A percentile compares a stretch with the other conserved stretches of the same genome.
Evolutionary conservation across 139 green algal species (phyloP).

Genomic region (Pleodorina starrii): DNA sequence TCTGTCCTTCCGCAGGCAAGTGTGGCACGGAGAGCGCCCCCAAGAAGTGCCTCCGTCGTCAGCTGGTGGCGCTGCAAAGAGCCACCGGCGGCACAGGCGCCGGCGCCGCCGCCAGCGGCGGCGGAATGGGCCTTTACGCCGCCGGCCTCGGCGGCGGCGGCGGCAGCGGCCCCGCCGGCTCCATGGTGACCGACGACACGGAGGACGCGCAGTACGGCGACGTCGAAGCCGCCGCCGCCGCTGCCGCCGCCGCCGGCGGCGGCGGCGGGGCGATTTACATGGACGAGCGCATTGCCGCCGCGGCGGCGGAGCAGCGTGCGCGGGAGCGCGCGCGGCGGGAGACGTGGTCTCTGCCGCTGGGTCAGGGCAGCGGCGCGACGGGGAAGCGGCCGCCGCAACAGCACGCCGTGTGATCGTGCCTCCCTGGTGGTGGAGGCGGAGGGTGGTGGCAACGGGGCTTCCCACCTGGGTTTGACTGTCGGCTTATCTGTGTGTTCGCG

Average conservation of each 20-base stretch:
- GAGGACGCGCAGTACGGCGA: background rate
- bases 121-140: background rate
- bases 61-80: conserved; percentile 42
- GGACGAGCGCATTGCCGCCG: conserved; percentile 4
- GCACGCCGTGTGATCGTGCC: no score
- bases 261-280: background rate
- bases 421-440: no score
- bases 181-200: background rate
- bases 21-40: conserved; percentile 75
- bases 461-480: no score
- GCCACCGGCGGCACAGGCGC: conserved; percentile 16
- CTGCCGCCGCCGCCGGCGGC: background rate
- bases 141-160: background rate
- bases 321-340: conserved; percentile 38
- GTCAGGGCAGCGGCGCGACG: conserved; percentile 31
- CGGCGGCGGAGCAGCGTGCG: conserved; percentile 40
- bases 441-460: no score
- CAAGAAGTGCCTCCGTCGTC: conserved; percentile 69
- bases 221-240: background rate
- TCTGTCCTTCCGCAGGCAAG: conserved; percentile 61
- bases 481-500: no score
- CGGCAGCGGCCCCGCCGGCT: background rate
- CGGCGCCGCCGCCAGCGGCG: background rate
- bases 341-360: conserved; percentile 46
- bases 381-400: conserved; percentile 11